A percentile compares a stretch with the other conserved stretches of the same genome.
Conservation (phyloP, 1,284 basidiomycete genomes). For the Inonotus hispidus region DNA sequence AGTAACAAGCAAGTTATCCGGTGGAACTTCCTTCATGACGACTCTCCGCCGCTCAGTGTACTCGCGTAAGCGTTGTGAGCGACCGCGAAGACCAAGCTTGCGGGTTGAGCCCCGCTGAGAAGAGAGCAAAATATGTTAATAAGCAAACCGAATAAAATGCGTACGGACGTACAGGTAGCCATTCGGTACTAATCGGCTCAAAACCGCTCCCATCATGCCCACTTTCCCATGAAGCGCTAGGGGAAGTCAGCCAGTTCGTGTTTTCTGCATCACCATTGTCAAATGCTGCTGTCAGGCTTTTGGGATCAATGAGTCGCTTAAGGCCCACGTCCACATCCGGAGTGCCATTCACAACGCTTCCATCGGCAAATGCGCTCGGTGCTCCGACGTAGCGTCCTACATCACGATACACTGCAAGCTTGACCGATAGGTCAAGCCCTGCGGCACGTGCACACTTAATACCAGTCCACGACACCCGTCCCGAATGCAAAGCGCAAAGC, state of each 20-base stretch:
- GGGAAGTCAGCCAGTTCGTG: constrained; percentile 41
- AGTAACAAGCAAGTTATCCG: neutral
- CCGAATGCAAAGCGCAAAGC: constrained; percentile 68
- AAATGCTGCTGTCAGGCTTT: constrained; percentile 34
- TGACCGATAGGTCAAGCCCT: constrained; percentile 50
- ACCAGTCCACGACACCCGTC: constrained; percentile 56
- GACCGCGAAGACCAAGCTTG: constrained; percentile 51
- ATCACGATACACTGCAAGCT: constrained; percentile 40
- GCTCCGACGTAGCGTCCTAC: constrained; percentile 42
- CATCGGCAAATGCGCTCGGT: constrained; percentile 19
- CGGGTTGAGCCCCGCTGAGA: constrained; percentile 43
- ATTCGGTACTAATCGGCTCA: constrained; percentile 57
- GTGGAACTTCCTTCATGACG: constrained; percentile 37
- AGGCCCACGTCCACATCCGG: constrained; percentile 21
- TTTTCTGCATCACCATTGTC: constrained; percentile 44
- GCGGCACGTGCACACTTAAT: constrained; percentile 43
- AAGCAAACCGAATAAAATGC: constrained; percentile 3
- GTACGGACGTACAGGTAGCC: constrained; percentile 48
- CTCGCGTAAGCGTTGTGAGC: constrained; percentile 58
- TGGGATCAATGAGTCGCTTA: constrained; percentile 24
- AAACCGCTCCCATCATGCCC: constrained; percentile 72
- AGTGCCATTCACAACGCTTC: constrained; percentile 20
- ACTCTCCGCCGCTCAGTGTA: constrained; percentile 54
- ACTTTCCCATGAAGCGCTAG: constrained; percentile 67
- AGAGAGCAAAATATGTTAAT: constrained; percentile 9